Conservation (phyloP, 345 rosid genomes). For the Eucalyptus fibrosa region DNA sequence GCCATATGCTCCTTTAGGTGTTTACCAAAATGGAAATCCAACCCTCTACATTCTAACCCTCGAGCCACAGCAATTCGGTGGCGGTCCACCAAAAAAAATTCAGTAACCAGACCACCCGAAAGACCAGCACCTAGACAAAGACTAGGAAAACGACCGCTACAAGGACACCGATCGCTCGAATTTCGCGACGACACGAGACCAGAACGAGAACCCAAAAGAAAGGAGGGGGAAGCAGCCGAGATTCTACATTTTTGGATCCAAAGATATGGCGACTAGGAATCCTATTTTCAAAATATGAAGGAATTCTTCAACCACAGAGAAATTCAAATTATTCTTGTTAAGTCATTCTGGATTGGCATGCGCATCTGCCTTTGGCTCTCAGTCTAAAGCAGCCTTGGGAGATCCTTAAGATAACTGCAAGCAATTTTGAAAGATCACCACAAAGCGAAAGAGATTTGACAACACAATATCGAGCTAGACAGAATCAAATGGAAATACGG, state of each 20-base stretch:
- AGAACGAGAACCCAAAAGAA: background rate
- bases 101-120: background rate
- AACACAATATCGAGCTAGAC: too few relatives aligned
- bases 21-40: too few relatives aligned
- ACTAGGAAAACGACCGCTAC: background rate
- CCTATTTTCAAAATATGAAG: too few relatives aligned
- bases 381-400: fast-evolving
- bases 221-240: background rate
- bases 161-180: too few relatives aligned
- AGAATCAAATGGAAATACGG: too few relatives aligned
- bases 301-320: too few relatives aligned
- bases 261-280: background rate
- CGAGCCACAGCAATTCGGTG: background rate
- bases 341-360: background rate
- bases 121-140: background rate
- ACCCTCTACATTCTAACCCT: background rate
- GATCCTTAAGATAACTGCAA: fast-evolving
- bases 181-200: too few relatives aligned
- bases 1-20: too few relatives aligned
- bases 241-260: background rate
- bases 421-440: background rate
- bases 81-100: background rate
- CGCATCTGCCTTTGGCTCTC: too few relatives aligned
- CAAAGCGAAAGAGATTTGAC: too few relatives aligned
- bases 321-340: too few relatives aligned